Conservation (phyloP, 345 rosid species). For the Brassica carinata region DNA sequence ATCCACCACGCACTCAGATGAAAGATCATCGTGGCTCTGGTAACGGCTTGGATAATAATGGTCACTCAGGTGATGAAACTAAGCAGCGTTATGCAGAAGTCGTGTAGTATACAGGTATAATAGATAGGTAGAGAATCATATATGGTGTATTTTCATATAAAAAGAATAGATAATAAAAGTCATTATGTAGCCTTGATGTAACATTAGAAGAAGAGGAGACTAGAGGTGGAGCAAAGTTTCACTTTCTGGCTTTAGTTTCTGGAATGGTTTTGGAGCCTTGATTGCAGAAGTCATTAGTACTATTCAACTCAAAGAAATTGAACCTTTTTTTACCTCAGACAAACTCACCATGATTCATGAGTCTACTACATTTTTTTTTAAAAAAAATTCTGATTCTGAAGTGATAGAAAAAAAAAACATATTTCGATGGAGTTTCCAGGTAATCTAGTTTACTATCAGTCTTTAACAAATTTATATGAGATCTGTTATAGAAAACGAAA, state of each 20-base stretch:
- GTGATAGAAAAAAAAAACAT: too few relatives aligned
- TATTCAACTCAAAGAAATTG: too few relatives aligned
- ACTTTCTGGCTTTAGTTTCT: slow-evolving; percentile 30
- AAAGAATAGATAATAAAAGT: slow-evolving; percentile 14
- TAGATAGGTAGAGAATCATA: slow-evolving; percentile 35
- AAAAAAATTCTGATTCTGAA: too few relatives aligned
- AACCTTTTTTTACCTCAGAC: too few relatives aligned
- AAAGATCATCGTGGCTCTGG: background rate
- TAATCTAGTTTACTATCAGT: too few relatives aligned
- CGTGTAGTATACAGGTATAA: slow-evolving; percentile 34
- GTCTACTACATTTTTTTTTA: too few relatives aligned
- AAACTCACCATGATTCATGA: too few relatives aligned
- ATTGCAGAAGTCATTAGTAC: too few relatives aligned
- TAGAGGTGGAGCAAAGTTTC: slow-evolving; percentile 41
- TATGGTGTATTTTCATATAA: slow-evolving; percentile 24
- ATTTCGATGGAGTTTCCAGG: too few relatives aligned
- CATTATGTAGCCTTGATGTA: slow-evolving; percentile 23
- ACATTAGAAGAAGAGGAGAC: slow-evolving; percentile 27
- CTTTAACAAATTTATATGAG: too few relatives aligned
- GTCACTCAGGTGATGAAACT: slow-evolving; percentile 13
- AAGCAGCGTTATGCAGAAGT: slow-evolving; percentile 36
- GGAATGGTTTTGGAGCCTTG: background rate
- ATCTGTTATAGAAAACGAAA: too few relatives aligned
- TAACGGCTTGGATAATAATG: slow-evolving; percentile 19
- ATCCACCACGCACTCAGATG: slow-evolving; percentile 30